Evolutionary conservation across 108 stramenopile genomes (phyloP).

Genomic region (Mediolabrus comicus): DNA sequence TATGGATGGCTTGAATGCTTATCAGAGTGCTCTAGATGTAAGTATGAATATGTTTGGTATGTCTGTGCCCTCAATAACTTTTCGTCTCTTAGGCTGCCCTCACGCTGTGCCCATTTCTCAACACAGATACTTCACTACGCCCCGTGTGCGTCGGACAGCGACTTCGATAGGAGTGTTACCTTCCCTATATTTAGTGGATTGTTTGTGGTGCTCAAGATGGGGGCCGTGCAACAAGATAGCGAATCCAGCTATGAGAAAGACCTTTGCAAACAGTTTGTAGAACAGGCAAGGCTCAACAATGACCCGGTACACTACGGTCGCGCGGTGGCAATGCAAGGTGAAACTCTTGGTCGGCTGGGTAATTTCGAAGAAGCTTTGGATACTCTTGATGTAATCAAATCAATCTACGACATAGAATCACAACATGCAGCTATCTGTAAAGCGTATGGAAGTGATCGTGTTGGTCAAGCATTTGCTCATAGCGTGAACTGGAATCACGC

Average conservation of each 20-base stretch:
- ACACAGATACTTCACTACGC: slow-evolving; percentile 42
- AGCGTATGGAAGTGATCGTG: slow-evolving; percentile 62
- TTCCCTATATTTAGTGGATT: slow-evolving; percentile 70
- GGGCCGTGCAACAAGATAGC: slow-evolving; percentile 46
- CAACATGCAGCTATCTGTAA: slow-evolving; percentile 53
- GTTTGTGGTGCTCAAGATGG: slow-evolving; percentile 50
- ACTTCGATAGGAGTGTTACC: slow-evolving; percentile 53
- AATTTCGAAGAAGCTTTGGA: slow-evolving; percentile 58
- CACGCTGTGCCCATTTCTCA: neutral
- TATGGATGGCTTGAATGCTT: slow-evolving; percentile 26
- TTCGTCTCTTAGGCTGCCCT: neutral
- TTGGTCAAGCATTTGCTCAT: slow-evolving; percentile 52
- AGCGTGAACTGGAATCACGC: slow-evolving; percentile 46
- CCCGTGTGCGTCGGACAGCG: slow-evolving; percentile 16
- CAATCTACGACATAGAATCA: slow-evolving; percentile 54
- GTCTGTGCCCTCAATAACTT: neutral
- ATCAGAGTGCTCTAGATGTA: slow-evolving; percentile 45
- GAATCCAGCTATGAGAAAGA: slow-evolving; percentile 51
- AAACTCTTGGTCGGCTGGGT: slow-evolving; percentile 51
- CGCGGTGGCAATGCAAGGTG: slow-evolving; percentile 65
- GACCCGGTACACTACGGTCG: slow-evolving; percentile 61
- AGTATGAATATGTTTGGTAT: slow-evolving; percentile 1
- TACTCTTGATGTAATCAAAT: slow-evolving; percentile 31
- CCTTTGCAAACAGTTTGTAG: slow-evolving; percentile 50
- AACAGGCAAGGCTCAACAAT: slow-evolving; percentile 52